Evolutionary conservation across 345 rosid genomes (phyloP).

Genomic region (Aegle marmelos): DNA sequence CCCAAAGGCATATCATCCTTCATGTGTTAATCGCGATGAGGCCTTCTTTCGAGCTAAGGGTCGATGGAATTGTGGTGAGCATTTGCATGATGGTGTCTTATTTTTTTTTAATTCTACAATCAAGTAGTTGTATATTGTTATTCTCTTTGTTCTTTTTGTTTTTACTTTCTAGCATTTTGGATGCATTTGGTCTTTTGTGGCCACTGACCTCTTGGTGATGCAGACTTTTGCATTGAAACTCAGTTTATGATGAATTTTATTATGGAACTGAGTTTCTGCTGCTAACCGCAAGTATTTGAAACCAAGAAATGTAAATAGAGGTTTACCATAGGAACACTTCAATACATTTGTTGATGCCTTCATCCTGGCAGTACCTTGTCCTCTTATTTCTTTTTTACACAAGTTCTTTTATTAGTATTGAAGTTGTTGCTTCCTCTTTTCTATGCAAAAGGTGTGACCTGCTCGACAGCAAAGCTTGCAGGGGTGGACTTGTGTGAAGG

Average conservation of each 20-base stretch:
- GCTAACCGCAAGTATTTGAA: neutral
- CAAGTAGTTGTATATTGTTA: neutral
- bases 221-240: neutral
- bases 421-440: slow-evolving; percentile 37
- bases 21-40: slow-evolving; percentile 90
- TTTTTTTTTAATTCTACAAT: neutral
- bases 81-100: neutral
- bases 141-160: neutral
- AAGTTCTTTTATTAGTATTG: slow-evolving; percentile 19
- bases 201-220: slow-evolving; percentile 7
- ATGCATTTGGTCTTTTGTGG: slow-evolving; percentile 10
- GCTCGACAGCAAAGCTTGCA: slow-evolving; percentile 32
- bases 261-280: slow-evolving; percentile 1
- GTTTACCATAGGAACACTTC: neutral
- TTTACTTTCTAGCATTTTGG: slow-evolving; percentile 4
- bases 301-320: neutral
- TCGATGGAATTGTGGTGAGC: slow-evolving; percentile 97
- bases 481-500: slow-evolving; percentile 40
- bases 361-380: neutral
- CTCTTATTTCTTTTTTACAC: slow-evolving; percentile 5
- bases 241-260: neutral
- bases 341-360: slow-evolving; percentile 6
- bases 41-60: slow-evolving; percentile 84
- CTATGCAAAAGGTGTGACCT: slow-evolving; percentile 36
- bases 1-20: slow-evolving; percentile 94